These are phyloP conservation scores for Kuraishia cidri DNA, from an alignment of 805 yeast species.

Conservation along the genomic window DNA sequence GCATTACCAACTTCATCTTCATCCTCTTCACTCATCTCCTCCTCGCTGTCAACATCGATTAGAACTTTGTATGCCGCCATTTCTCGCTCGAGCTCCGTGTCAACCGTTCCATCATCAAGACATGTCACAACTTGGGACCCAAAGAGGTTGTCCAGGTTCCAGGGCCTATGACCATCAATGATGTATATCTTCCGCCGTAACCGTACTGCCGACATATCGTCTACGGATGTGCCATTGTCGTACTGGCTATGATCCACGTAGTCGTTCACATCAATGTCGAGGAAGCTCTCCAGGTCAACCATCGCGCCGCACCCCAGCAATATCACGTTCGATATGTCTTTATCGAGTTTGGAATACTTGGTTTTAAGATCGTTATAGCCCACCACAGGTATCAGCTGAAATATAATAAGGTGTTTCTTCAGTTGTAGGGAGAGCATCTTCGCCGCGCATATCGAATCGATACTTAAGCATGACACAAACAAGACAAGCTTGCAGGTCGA, in stretches of 20 bases:
- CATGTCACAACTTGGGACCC: conserved; percentile 74
- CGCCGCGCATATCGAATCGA: conserved; percentile 89
- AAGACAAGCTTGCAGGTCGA: conserved; percentile 86
- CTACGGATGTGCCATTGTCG: too few relatives aligned
- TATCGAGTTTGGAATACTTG: conserved; percentile 59
- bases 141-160: conserved; percentile 90
- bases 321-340: conserved; percentile 66
- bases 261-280: conserved; percentile 52
- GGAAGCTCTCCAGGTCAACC: conserved; percentile 72
- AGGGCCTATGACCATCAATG: conserved; percentile 90
- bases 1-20: conserved; percentile 20
- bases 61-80: conserved; percentile 53
- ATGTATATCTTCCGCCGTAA: conserved; percentile 61
- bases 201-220: conserved; percentile 16
- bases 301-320: conserved; percentile 91
- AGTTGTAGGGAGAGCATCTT: conserved; percentile 63
- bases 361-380: conserved; percentile 75
- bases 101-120: conserved; percentile 79
- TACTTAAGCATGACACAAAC: conserved; percentile 83
- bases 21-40: conserved; percentile 26
- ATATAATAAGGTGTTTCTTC: conserved; percentile 76
- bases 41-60: conserved; percentile 27
- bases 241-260: conserved; percentile 27
- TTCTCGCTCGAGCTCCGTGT: conserved; percentile 46
- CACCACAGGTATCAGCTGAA: conserved; percentile 84